Evolutionary conservation across 2,329 filamentous ascomycete genomes (phyloP).

Genomic region (Hypoxylon sp.): DNA sequence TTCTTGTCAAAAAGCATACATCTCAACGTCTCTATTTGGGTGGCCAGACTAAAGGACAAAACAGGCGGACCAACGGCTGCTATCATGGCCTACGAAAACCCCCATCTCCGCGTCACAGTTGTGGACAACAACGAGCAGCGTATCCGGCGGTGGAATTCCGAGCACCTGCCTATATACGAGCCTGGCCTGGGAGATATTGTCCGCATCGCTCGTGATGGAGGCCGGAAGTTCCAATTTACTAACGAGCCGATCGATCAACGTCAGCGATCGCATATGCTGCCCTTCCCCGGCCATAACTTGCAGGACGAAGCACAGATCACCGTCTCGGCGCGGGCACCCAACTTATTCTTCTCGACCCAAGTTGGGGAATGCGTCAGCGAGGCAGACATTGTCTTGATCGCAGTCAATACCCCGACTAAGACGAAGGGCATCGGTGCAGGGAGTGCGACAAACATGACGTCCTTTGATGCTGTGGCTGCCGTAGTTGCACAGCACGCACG

Average conservation of each 20-base stretch:
- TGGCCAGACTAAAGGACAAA: conserved; percentile 8
- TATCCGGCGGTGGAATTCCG: conserved; percentile 79
- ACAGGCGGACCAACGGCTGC: conserved; percentile 78
- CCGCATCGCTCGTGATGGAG: conserved; percentile 70
- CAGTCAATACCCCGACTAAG: conserved; percentile 85
- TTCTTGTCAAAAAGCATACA: background rate
- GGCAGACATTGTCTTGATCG: conserved; percentile 79
- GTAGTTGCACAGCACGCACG: conserved; percentile 75
- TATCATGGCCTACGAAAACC: conserved; percentile 79
- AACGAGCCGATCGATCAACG: conserved; percentile 51
- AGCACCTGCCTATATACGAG: conserved; percentile 80
- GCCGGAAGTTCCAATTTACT: conserved; percentile 57
- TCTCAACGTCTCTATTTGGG: background rate
- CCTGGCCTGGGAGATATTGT: conserved; percentile 77
- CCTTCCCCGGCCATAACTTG: background rate
- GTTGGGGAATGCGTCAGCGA: conserved; percentile 70
- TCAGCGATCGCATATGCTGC: background rate
- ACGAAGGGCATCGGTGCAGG: conserved; percentile 75
- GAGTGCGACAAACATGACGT: conserved; percentile 77
- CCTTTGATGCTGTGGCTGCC: conserved; percentile 75
- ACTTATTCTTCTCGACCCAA: conserved; percentile 80
- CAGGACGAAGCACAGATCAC: conserved; percentile 36
- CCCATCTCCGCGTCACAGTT: conserved; percentile 77
- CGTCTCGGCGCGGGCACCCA: conserved; percentile 64
- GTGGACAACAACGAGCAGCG: conserved; percentile 75